Evolutionary conservation across 805 yeast genomes (phyloP), one percentile per base, ranked within the genome.

Genomic region (Komagataella mondaviorum): DNA sequence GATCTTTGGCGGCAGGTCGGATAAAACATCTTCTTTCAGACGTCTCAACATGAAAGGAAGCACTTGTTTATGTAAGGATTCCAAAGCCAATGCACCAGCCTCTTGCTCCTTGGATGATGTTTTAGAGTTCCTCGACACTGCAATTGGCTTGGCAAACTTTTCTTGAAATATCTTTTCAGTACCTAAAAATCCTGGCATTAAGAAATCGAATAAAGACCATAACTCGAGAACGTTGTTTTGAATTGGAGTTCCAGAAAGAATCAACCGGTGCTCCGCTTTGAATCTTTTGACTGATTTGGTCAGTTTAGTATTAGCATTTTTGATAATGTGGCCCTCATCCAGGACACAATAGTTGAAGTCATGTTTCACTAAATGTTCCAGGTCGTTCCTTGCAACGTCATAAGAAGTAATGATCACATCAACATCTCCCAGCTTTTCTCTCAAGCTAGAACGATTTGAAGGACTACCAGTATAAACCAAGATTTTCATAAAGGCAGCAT

Each of bases 161-260:
- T 91, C 98, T 60, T 89, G 93, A 71, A 93, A 93, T 49, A 84
- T 77, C 66, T 89, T 91, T 61, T 93, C 99, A 2, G 95, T 83
- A 12, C 99, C 99, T 56, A 93, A 71, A 61, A 93, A 93, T 0
- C 99, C 99, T 2, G 99, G 99, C 99, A 93, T 93, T 65, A 93
- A 73, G 65, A 89, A 93, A 66, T 93, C 99, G 71, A 93, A 93
- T 60, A 93, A 71, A 3, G 99, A 93, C 99, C 99, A 93, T 55
- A 93, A 71, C 66, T 93, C 99, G 46, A 93, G 73, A 2, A 93
- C 99, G 62, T 93, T 93, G 63, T 93, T 93, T 66, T 93, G 99
- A 59, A 93, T 93, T 12, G 99, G 99, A 0, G 99, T 93, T 59
- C 99, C 99, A 0, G 98, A 87, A 54, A 93, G 72, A 45, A 93